Evolutionary conservation across 2,329 filamentous ascomycete genomes (phyloP).

Genomic region (Penicillium sp.): DNA sequence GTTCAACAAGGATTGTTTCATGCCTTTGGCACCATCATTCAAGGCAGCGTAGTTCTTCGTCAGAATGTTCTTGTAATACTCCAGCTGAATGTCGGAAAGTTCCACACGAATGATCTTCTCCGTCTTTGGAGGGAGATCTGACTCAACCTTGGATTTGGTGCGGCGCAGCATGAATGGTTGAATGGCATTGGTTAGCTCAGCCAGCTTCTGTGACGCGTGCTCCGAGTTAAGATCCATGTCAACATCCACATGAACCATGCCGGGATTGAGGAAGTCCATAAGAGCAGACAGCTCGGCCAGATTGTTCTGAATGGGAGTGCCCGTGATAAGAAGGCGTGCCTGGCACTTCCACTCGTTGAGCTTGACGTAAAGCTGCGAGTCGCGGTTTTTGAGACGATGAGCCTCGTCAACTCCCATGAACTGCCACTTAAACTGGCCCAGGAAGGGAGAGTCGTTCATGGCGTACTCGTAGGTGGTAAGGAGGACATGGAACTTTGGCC

Average conservation of each 20-base stretch:
- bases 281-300: conserved; percentile 89
- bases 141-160: conserved; percentile 97
- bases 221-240: conserved; percentile 84
- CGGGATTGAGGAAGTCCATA: conserved; percentile 97
- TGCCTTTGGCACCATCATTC: conserved; percentile 85
- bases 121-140: conserved; percentile 92
- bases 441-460: conserved; percentile 79
- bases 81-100: conserved; percentile 91
- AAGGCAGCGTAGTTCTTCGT: conserved; percentile 95
- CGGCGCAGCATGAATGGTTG: conserved; percentile 93
- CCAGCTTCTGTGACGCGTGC: conserved; percentile 84
- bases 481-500: conserved; percentile 95
- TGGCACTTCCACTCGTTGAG: conserved; percentile 86
- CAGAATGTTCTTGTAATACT: conserved; percentile 99
- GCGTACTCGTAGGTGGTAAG: conserved; percentile 98
- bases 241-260: conserved; percentile 86
- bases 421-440: conserved; percentile 95
- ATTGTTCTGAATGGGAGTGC: conserved; percentile 97
- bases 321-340: conserved; percentile 90
- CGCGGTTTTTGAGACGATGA: conserved; percentile 93
- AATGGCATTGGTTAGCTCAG: conserved; percentile 82
- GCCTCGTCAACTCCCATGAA: conserved; percentile 96
- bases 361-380: conserved; percentile 89
- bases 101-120: conserved; percentile 99
- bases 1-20: conserved; percentile 94